Percentiles rank a stretch among this genome's conserved stretches.
Conservation (phyloP, 192 early-diverging fungal genomes). For the Podila horticola region DNA sequence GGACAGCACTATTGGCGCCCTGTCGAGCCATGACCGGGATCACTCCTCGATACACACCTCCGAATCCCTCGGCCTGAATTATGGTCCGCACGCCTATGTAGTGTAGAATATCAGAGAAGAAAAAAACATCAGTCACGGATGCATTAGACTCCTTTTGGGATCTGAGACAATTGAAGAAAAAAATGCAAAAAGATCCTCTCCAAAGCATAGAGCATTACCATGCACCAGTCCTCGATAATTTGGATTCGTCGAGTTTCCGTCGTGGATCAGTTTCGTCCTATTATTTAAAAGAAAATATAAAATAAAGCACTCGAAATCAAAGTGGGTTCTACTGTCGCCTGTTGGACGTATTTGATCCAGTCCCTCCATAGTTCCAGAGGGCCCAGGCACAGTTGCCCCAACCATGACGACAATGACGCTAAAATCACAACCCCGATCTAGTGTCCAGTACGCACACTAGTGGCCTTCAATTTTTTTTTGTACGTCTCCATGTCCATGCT, state of each 20-base stretch:
- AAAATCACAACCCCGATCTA: not conserved
- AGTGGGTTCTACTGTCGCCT: not conserved
- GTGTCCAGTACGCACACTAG: not conserved
- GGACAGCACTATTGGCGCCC: constrained; percentile 94
- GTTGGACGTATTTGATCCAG: not conserved
- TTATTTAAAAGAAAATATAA: constrained; percentile 15
- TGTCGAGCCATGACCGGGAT: constrained; percentile 93
- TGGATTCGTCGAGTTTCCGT: constrained; percentile 76
- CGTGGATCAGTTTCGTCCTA: constrained; percentile 93
- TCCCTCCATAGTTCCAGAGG: not conserved
- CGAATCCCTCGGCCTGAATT: constrained; percentile 74
- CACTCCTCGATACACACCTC: constrained; percentile 89
- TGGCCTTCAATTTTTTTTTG: not conserved
- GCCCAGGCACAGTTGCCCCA: not conserved
- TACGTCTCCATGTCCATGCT: no score
- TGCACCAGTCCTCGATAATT: constrained; percentile 83
- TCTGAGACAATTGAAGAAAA: not conserved
- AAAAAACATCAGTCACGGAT: not conserved
- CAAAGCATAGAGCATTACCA: constrained; percentile 52
- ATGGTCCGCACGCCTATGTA: constrained; percentile 57
- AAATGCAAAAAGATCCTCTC: not conserved
- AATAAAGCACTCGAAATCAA: not conserved
- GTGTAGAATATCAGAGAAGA: not conserved
- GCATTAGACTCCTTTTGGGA: no score
- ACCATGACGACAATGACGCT: not conserved